Evolutionary conservation across 768 basidiomycete species (phyloP).

Genomic region (Paxillus rubicundulus): DNA sequence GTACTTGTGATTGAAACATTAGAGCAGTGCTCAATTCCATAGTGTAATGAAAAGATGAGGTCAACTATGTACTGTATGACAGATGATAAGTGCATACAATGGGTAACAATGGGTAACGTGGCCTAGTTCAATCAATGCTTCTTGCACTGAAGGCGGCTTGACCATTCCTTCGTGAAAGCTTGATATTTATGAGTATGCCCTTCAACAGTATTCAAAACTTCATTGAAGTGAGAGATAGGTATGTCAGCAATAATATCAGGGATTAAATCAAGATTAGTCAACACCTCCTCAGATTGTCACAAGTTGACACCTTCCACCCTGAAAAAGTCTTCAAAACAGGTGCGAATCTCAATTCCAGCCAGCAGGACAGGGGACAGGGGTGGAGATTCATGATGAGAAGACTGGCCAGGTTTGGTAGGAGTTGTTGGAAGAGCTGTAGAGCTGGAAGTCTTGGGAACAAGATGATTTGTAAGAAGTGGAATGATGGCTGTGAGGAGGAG

Average conservation of each 20-base stretch:
- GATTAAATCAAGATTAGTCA: not conserved
- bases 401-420: not conserved
- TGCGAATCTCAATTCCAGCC: not conserved
- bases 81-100: no score
- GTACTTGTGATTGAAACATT: slow-evolving; percentile 9
- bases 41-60: no score
- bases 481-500: not conserved
- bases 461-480: not conserved
- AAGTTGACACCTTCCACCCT: not conserved
- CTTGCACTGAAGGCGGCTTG: not conserved
- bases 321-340: not conserved
- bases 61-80: no score
- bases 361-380: not conserved
- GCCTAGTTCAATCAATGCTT: not conserved
- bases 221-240: not conserved
- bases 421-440: not conserved
- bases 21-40: not conserved
- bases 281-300: not conserved
- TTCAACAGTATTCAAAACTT: not conserved
- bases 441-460: not conserved
- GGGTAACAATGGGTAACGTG: no score
- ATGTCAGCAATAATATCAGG: not conserved
- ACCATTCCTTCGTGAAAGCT: not conserved
- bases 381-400: not conserved
- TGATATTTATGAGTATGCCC: not conserved